Conservation (phyloP, 176 grass and related monocot species). For the Cenchrus purpureus region DNA sequence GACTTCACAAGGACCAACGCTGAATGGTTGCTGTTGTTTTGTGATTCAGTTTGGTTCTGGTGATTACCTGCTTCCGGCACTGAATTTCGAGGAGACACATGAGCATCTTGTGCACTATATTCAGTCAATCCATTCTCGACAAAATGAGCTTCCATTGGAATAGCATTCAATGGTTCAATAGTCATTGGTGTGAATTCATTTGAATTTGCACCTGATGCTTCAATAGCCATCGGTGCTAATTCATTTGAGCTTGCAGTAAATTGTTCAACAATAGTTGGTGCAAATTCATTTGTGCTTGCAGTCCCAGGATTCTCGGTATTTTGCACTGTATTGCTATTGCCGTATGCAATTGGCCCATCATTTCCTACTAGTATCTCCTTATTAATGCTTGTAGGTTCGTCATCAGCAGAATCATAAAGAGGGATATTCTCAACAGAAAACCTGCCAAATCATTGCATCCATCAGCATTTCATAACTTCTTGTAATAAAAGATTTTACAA, state of each 20-base stretch:
- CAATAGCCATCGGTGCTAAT: constrained; percentile 43
- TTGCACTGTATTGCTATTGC: constrained; percentile 31
- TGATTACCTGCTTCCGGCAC: constrained; percentile 39
- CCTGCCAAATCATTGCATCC: constrained; percentile 40
- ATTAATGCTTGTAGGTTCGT: constrained; percentile 68
- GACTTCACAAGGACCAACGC: constrained; percentile 47
- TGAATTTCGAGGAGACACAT: constrained; percentile 47
- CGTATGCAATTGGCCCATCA: constrained; percentile 16
- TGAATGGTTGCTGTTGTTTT: constrained; percentile 41
- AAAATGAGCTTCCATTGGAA: constrained; percentile 69
- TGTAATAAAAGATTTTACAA: not conserved
- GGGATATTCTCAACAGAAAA: constrained; percentile 99
- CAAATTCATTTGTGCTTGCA: constrained; percentile 32
- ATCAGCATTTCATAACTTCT: not conserved
- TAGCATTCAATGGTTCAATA: constrained; percentile 70
- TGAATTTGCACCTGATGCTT: constrained; percentile 40
- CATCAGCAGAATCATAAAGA: constrained; percentile 97
- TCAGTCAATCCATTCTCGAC: constrained; percentile 53
- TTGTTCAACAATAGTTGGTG: constrained; percentile 49
- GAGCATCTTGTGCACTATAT: constrained; percentile 37
- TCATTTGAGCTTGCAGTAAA: constrained; percentile 32
- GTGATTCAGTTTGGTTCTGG: constrained; percentile 37
- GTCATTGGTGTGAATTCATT: constrained; percentile 51
- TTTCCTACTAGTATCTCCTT: constrained; percentile 58
- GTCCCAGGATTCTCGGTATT: constrained; percentile 35